phyloP scores from a whole-genome alignment of 345 rosid genomes.

The Eucalyptus paniculata region DNA sequence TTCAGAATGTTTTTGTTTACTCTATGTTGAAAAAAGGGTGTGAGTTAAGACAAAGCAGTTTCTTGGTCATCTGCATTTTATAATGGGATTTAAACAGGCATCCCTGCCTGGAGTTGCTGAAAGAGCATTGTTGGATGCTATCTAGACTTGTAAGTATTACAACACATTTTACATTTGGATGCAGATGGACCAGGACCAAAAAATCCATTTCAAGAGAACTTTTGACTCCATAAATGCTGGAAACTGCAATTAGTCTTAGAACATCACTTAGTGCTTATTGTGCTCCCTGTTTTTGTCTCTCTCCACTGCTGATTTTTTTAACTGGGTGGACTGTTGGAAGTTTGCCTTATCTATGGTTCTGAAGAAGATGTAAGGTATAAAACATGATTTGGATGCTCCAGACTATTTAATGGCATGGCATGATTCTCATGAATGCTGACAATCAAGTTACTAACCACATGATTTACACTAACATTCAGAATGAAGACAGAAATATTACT shows the following conservation, averaged over 20 bases:
- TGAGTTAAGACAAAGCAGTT: background rate
- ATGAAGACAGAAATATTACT: background rate
- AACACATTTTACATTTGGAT: too few species aligned
- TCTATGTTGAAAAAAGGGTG: background rate
- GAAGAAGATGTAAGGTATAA: conserved; percentile 68
- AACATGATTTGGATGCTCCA: background rate
- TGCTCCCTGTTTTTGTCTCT: background rate
- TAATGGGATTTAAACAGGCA: conserved; percentile 36
- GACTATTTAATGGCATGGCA: background rate
- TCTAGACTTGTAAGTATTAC: too few species aligned
- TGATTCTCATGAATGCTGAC: background rate
- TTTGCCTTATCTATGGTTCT: conserved; percentile 59
- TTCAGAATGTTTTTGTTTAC: background rate
- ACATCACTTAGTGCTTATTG: background rate
- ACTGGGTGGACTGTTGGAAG: conserved; percentile 20
- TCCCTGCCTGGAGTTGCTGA: too few species aligned
- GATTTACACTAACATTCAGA: background rate
- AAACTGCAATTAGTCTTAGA: conserved; percentile 52
- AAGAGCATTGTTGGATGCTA: too few species aligned
- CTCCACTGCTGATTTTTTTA: background rate
- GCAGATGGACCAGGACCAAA: too few species aligned
- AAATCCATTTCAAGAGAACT: too few species aligned
- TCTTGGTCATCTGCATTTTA: background rate
- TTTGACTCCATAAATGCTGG: background rate
- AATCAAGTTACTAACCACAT: background rate